A percentile compares a stretch with the other conserved stretches of the same genome.
phyloP scores from a whole-genome alignment of 108 stramenopile genomes.

The Fragilaria radians region DNA sequence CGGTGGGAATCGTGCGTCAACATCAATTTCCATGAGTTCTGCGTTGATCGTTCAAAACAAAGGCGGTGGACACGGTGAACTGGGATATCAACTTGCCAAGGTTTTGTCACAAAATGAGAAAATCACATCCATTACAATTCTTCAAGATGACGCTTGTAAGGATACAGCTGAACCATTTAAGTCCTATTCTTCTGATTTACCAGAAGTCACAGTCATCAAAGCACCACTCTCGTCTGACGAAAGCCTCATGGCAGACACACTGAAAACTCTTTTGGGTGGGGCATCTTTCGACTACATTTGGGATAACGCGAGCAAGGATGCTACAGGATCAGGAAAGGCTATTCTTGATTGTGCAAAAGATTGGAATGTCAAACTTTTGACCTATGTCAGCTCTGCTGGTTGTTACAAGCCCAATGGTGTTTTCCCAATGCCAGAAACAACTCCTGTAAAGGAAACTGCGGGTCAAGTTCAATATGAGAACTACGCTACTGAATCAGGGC shows the following conservation, averaged over 20 bases:
- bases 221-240: conserved; percentile 57
- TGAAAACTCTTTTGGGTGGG: conserved; percentile 41
- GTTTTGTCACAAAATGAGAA: conserved; percentile 42
- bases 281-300: conserved; percentile 70
- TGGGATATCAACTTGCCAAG: conserved; percentile 77
- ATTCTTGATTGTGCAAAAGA: conserved; percentile 53
- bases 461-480: conserved; percentile 63
- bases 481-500: conserved; percentile 51
- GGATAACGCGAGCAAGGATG: conserved; percentile 81
- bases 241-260: conserved; percentile 45
- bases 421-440: conserved; percentile 79
- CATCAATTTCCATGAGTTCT: conserved; percentile 48
- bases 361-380: conserved; percentile 67
- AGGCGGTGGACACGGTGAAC: conserved; percentile 81
- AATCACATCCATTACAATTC: conserved; percentile 75
- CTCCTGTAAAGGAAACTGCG: conserved; percentile 66
- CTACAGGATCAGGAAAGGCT: conserved; percentile 56
- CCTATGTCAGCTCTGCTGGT: conserved; percentile 72
- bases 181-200: conserved; percentile 65
- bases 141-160: conserved; percentile 78
- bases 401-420: conserved; percentile 61
- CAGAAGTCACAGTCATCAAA: conserved; percentile 65
- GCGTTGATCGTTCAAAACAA: conserved; percentile 87
- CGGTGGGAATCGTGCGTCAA: too few relatives aligned
- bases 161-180: conserved; percentile 64